Percentiles rank a stretch among this genome's conserved stretches.
These are phyloP conservation scores for Pleoardoris graminearum DNA, from an alignment of 2,329 filamentous ascomycete species.

Conservation along the genomic window DNA sequence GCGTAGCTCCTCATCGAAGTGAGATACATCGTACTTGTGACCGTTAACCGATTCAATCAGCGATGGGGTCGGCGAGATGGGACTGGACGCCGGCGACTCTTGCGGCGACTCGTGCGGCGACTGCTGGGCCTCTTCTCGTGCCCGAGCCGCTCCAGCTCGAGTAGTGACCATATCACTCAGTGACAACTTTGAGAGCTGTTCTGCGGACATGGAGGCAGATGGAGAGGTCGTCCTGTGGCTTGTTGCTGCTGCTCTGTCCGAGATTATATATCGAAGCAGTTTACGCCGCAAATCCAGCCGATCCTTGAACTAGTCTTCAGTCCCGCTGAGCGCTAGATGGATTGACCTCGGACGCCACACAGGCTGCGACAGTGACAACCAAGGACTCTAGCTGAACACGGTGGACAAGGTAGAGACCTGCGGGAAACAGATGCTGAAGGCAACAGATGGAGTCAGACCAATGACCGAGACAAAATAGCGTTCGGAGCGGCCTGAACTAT, in stretches of 20 bases:
- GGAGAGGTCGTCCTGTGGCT: constrained; percentile 17
- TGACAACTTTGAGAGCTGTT: constrained; percentile 43
- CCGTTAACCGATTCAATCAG: constrained; percentile 41
- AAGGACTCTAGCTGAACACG: constrained; percentile 27
- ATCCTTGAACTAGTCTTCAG: constrained; percentile 29
- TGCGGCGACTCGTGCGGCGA: constrained; percentile 7
- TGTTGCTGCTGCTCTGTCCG: constrained; percentile 13
- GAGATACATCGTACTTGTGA: constrained; percentile 40
- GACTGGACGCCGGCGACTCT: constrained; percentile 22
- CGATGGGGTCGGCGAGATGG: constrained; percentile 35
- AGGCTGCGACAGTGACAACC: constrained; percentile 37
- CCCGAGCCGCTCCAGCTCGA: constrained; percentile 41
- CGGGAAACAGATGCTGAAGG: constrained; percentile 12
- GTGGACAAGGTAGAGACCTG: constrained; percentile 23
- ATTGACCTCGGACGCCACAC: constrained; percentile 37
- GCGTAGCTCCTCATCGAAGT: constrained; percentile 37
- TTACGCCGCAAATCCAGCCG: constrained; percentile 36
- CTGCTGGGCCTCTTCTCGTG: constrained; percentile 26
- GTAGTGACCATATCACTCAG: constrained; percentile 46
- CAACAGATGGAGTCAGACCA: constrained; percentile 1
- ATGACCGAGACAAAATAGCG: background rate
- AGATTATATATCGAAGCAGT: constrained; percentile 39
- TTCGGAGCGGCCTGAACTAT: constrained; percentile 1
- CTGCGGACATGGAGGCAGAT: constrained; percentile 40
- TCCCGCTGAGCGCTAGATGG: constrained; percentile 35